Conservation (phyloP, 2,329 filamentous ascomycete genomes). For the Ilyonectria mors-panacis region DNA sequence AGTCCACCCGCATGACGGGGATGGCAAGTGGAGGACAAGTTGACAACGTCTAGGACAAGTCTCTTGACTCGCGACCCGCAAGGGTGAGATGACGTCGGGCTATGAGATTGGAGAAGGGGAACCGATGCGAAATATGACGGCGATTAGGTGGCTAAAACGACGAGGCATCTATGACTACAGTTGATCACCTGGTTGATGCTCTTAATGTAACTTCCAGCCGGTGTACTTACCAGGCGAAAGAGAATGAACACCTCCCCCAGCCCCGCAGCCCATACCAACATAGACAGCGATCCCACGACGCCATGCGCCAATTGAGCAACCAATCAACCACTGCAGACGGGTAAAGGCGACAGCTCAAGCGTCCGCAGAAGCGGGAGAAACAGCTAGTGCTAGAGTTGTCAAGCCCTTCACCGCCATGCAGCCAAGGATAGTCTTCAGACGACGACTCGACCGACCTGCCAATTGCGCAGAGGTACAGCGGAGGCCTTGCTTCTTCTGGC, state of each 20-base stretch:
- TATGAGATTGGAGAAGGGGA: not conserved
- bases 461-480: constrained; percentile 14
- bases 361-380: constrained; percentile 14
- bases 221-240: not conserved
- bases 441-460: constrained; percentile 16
- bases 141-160: not conserved
- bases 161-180: not conserved
- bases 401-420: too few relatives aligned
- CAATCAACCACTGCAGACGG: constrained; percentile 11
- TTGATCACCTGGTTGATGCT: not conserved
- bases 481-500: not conserved
- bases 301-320: constrained; percentile 1
- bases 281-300: not conserved
- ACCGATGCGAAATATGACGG: not conserved
- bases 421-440: too few relatives aligned
- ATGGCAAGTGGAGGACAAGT: not conserved
- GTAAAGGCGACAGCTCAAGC: constrained; percentile 1
- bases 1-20: constrained; percentile 9
- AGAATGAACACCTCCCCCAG: constrained; percentile 1
- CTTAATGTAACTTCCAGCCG: not conserved
- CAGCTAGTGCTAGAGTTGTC: constrained; percentile 4
- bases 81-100: not conserved
- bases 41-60: constrained; percentile 1
- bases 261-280: constrained; percentile 7
- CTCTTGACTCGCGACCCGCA: not conserved